These are phyloP conservation scores for Thelonectria olida DNA, from an alignment of 2,329 filamentous ascomycete species.

Conservation along the genomic window DNA sequence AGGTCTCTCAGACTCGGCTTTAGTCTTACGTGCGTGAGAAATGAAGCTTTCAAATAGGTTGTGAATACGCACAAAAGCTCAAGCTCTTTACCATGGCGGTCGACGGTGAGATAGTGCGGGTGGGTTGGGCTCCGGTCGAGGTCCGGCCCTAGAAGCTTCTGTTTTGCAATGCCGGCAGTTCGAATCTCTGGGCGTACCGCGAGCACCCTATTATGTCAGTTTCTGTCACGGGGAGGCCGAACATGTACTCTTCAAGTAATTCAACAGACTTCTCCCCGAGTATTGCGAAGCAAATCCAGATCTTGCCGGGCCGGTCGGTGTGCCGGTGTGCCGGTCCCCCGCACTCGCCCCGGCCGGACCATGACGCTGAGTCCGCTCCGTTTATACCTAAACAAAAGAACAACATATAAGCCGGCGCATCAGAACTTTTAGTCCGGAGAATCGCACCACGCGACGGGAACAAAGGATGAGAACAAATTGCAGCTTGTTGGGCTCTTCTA, in stretches of 20 bases:
- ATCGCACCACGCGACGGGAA: no score
- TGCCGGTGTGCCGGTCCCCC: slow-evolving; percentile 11
- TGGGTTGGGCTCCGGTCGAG: slow-evolving; percentile 14
- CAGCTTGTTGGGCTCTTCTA: no score
- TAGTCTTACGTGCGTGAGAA: neutral
- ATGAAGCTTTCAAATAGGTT: neutral
- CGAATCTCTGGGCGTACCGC: slow-evolving; percentile 21
- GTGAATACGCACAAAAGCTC: neutral
- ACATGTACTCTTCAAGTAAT: neutral
- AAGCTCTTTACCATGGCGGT: no score
- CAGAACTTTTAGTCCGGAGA: no score
- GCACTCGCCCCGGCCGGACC: neutral
- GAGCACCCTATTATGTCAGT: slow-evolving; percentile 34
- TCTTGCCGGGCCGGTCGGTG: neutral
- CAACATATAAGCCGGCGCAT: no score
- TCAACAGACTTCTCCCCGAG: neutral
- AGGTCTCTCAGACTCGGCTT: no score
- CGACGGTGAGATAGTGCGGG: neutral
- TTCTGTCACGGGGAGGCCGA: neutral
- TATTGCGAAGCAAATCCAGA: neutral
- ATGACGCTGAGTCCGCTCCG: neutral
- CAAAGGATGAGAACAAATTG: no score
- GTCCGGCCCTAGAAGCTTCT: slow-evolving; percentile 20
- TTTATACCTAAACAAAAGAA: no score
- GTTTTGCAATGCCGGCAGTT: slow-evolving; percentile 10